Conservation (phyloP, 2,329 filamentous ascomycete species). For the Zarea fungicola region DNA sequence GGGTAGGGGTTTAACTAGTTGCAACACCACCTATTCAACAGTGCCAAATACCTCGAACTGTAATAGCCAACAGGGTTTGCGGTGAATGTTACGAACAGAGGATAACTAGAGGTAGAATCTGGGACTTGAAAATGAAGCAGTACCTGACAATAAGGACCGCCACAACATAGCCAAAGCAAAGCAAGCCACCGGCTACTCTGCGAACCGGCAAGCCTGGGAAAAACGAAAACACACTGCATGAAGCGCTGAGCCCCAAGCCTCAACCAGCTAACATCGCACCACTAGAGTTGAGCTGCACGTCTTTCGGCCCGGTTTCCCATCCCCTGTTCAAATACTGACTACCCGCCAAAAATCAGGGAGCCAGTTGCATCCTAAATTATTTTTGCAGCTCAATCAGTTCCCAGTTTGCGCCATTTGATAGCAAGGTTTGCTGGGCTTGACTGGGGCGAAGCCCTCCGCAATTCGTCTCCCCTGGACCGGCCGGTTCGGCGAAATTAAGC, state of each 20-base stretch:
- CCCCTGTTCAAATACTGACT: background rate
- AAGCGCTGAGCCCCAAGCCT: background rate
- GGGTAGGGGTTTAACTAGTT: too few species aligned
- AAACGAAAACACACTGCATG: too few species aligned
- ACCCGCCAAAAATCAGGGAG: conserved; percentile 1
- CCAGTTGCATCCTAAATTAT: too few species aligned
- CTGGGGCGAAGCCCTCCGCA: conserved; percentile 7
- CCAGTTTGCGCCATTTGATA: conserved; percentile 8
- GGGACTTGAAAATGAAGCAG: background rate
- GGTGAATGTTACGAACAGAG: background rate
- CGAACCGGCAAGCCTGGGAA: too few species aligned
- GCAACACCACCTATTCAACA: too few species aligned
- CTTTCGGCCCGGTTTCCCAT: conserved; percentile 12
- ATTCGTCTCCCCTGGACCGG: conserved; percentile 1
- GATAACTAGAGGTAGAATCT: background rate
- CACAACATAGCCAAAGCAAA: background rate
- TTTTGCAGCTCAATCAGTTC: conserved; percentile 1
- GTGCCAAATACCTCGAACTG: too few species aligned
- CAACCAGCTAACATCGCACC: background rate
- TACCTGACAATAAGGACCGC: background rate
- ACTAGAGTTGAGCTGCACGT: background rate
- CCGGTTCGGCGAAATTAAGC: conserved; percentile 9
- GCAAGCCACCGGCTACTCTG: background rate
- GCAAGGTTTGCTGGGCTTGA: background rate
- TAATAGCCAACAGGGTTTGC: too few species aligned